Evolutionary conservation across 768 basidiomycete genomes (phyloP).

Genomic region (Kwoniella botswanensis): DNA sequence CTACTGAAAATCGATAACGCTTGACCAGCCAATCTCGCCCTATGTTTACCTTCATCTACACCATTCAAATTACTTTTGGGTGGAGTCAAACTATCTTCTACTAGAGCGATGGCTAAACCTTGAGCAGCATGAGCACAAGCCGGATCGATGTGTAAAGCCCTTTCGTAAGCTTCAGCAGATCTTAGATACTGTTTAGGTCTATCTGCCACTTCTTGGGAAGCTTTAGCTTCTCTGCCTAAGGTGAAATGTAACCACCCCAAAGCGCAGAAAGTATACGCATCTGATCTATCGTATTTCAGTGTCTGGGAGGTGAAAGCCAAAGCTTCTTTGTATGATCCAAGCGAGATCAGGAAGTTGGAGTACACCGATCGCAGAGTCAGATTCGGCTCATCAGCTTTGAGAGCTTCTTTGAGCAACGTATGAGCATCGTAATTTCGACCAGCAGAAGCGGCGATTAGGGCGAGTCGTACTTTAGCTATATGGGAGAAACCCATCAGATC

Average conservation of each 20-base stretch:
- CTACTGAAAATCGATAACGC: slow-evolving; percentile 88
- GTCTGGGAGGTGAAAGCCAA: slow-evolving; percentile 90
- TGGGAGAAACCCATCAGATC: slow-evolving; percentile 5
- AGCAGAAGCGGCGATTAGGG: slow-evolving; percentile 72
- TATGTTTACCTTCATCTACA: slow-evolving; percentile 70
- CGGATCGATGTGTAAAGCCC: slow-evolving; percentile 81
- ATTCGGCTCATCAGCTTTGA: slow-evolving; percentile 75
- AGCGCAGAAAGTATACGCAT: slow-evolving; percentile 88
- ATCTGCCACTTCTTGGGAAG: slow-evolving; percentile 66
- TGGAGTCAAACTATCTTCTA: slow-evolving; percentile 83
- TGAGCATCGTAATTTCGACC: slow-evolving; percentile 82
- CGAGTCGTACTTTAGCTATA: slow-evolving; percentile 88
- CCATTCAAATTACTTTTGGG: slow-evolving; percentile 61
- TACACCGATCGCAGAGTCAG: slow-evolving; percentile 91
- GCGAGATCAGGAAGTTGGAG: slow-evolving; percentile 87
- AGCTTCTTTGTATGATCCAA: slow-evolving; percentile 64
- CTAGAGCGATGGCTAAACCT: slow-evolving; percentile 89
- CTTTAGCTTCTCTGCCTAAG: slow-evolving; percentile 79
- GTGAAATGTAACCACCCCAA: slow-evolving; percentile 84
- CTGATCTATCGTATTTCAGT: slow-evolving; percentile 81
- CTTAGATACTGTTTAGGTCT: slow-evolving; percentile 77
- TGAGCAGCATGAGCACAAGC: slow-evolving; percentile 91
- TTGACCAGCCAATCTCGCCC: slow-evolving; percentile 72
- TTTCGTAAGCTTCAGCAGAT: slow-evolving; percentile 89
- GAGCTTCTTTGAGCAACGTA: slow-evolving; percentile 84